Base-by-base conservation (phyloP, 352 stramenopile genomes). In the Phytophthora citricola region DNA sequence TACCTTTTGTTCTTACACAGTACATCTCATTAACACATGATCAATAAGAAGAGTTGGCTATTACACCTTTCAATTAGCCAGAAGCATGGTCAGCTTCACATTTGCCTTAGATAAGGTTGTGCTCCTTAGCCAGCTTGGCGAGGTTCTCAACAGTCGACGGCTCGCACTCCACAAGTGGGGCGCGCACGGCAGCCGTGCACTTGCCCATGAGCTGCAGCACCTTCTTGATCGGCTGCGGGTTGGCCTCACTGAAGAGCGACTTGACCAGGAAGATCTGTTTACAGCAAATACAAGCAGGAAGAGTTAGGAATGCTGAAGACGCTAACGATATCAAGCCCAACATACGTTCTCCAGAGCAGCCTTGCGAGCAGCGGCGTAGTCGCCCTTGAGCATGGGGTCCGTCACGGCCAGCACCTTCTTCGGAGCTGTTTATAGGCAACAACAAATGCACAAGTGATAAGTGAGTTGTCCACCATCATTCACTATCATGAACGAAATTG, bases 201-300 rank as follows among this genome's bases (percentile, higher is more conserved):
- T 96, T 95, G 75, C 91, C 91, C 45, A 96, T 75, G 29, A 96
- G 69, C 73, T 95, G 81, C 72, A 97, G 84, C 38, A 90, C 76
- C 67, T 96, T 93, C 79, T 97, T 97, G 55, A 95, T 76, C n/a
- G 91, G 91, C 75, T 97, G 90, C 58, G 91, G 91, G 76, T 97
- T 97, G 45, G 90, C 90, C 58, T 97, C 90, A 34, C 86, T 89
- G 71, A 97, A 97, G 27, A 97, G 87, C 26, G 85, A 81, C 79
- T 97, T 97, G 67, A 97, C 89, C 40, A 97, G 69, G 63, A 92
- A 92, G 72, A 97, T 90, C 89, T 95, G 57, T 17, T 22, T 14
- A 4, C 20, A 50, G 2, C 22, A 63, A 34, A 48, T 14, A 31
- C n/a, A 29, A 69, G 12, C 31, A 39, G 31, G 36, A 45, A 39